These are phyloP conservation scores for Fusarium subtropicale DNA, from an alignment of 2,329 filamentous ascomycete species.

Conservation along the genomic window DNA sequence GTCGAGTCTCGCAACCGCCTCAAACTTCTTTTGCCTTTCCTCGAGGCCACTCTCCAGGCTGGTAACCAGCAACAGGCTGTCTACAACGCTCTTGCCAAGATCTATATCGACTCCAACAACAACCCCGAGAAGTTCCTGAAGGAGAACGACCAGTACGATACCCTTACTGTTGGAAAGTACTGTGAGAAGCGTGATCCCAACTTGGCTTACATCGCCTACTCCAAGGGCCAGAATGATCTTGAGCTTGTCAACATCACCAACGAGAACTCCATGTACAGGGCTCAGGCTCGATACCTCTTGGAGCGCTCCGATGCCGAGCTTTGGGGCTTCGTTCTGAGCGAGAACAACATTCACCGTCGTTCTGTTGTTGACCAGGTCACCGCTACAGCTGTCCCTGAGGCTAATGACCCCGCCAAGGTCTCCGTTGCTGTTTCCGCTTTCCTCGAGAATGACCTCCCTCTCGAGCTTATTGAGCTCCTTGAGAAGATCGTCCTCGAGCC, in stretches of 20 bases:
- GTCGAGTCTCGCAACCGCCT: slow-evolving; percentile 96
- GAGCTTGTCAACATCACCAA: slow-evolving; percentile 98
- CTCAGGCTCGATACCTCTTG: slow-evolving; percentile 94
- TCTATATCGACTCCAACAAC: slow-evolving; percentile 99
- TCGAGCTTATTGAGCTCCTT: slow-evolving; percentile 94
- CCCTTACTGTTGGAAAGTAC: slow-evolving; percentile 93
- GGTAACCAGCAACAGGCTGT: slow-evolving; percentile 97
- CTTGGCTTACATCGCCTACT: slow-evolving; percentile 92
- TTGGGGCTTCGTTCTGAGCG: slow-evolving; percentile 93
- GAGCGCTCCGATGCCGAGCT: slow-evolving; percentile 91
- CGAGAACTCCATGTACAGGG: slow-evolving; percentile 99
- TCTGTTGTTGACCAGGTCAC: slow-evolving; percentile 97
- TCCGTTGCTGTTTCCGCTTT: slow-evolving; percentile 94
- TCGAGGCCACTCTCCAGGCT: slow-evolving; percentile 87
- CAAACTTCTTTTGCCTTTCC: slow-evolving; percentile 94
- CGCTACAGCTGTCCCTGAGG: slow-evolving; percentile 92
- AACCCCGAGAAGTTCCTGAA: slow-evolving; percentile 97
- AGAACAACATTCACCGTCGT: slow-evolving; percentile 94
- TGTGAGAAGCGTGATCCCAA: slow-evolving; percentile 99
- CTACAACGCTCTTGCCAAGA: slow-evolving; percentile 97
- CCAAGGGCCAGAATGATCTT: slow-evolving; percentile 96
- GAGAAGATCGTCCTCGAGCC: slow-evolving; percentile 99
- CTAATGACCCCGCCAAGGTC: slow-evolving; percentile 92
- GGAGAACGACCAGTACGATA: slow-evolving; percentile 97
- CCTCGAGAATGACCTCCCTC: slow-evolving; percentile 88